Base-by-base conservation (phyloP, 2,329 filamentous ascomycete genomes). In the Sclerotinia nivalis region DNA sequence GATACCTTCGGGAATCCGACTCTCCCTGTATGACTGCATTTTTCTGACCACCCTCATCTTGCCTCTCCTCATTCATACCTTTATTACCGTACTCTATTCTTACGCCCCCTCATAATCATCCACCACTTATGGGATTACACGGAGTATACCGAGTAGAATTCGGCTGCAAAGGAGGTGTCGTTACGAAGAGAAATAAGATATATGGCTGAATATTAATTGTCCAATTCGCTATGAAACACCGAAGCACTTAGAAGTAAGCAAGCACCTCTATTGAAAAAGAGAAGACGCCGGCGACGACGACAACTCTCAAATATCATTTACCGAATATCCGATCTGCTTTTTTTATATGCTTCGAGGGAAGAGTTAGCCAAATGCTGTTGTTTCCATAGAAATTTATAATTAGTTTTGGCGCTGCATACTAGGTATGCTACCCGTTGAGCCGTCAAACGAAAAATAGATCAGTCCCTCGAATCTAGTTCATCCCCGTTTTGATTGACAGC, bases 41-140 rank as follows among this genome's bases (percentile, higher is more conserved):
- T 59, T 45, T 66, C 50, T 66, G 64, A 59, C 64, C 64, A 66
- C 52, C 64, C 58, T 59, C 62, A 66, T 55, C 25, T 37, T 15
- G 50, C 59, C 59, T 62, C 43, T 62, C 28, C 43, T 34, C 59
- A 18, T 18, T 22, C 43, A 62, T 25, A 1, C 59, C 45, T 49
- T 34, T 37, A 37, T 62, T 62, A n/a, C 60, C 10, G 28, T n/a
- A 37, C 45, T 37, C 9, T 25, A 50, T 37, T 62, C 60, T 62
- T 50, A 62, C 60, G 43, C 60, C 60, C 60, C 28, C 60, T 20
- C 31, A 50, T 50, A 31, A 25, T 18, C 13, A n/a, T 37, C 8
- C 34, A n/a, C 45, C 45, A 62, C 31, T 40, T 6, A 28, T 54
- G n/a, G 28, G 31, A 31, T 50, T 34, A 15, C 60, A 50, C 65